Percentiles rank a stretch among this genome's conserved stretches.
Conservation (phyloP, 106 monocot genomes). For the Agapanthus africanus region DNA sequence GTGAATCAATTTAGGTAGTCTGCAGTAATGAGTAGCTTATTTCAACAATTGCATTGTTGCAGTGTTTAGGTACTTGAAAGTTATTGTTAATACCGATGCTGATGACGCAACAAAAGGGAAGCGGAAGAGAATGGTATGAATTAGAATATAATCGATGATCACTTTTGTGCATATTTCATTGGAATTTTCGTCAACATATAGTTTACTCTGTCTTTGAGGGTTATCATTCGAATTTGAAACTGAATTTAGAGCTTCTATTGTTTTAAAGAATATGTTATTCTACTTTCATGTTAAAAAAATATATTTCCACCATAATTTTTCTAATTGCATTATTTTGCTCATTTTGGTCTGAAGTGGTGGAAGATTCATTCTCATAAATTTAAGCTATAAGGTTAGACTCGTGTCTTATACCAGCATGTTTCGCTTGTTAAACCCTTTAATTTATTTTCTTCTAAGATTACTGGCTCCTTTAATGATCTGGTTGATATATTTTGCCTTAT, state of each 20-base stretch:
- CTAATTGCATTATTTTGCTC: background rate
- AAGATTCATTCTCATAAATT: background rate
- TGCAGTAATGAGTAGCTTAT: background rate
- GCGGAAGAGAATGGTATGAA: constrained; percentile 38
- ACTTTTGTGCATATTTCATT: background rate
- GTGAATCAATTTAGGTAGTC: background rate
- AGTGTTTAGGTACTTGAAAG: constrained; percentile 56
- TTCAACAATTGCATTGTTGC: constrained; percentile 8
- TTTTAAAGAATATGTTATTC: background rate
- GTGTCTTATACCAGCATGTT: background rate
- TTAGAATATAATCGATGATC: background rate
- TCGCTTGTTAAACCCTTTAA: background rate
- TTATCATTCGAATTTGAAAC: background rate
- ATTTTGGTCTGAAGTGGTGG: background rate
- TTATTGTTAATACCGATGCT: constrained; percentile 36
- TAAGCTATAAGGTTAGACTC: background rate
- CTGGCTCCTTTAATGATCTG: background rate
- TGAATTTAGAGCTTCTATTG: background rate
- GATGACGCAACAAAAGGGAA: constrained; percentile 45
- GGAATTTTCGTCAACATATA: background rate
- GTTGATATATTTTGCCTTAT: background rate
- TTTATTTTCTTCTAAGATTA: background rate
- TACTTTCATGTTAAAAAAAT: background rate
- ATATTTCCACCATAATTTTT: background rate
- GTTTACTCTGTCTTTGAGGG: background rate